Conservation (phyloP, 2,329 filamentous ascomycete species). For the Fusarium miscanthi region DNA sequence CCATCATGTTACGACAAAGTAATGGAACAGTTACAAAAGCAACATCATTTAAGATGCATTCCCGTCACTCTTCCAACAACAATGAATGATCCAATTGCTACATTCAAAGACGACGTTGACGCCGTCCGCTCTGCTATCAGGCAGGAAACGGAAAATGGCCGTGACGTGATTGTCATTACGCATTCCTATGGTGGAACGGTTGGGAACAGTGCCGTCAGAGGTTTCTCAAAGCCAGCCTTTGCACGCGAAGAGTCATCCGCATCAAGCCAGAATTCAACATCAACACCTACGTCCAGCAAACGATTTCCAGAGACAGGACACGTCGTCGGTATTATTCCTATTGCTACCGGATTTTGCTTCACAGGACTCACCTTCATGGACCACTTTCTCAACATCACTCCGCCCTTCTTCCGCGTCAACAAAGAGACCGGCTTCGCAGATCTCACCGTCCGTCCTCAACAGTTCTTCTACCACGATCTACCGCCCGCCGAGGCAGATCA, state of each 20-base stretch:
- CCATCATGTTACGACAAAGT: not conserved
- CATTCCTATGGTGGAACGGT: conserved; percentile 6
- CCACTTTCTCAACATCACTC: not conserved
- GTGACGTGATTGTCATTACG: not conserved
- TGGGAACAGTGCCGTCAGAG: not conserved
- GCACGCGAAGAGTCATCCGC: too few relatives aligned
- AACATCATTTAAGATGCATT: not conserved
- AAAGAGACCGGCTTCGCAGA: not conserved
- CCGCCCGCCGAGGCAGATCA: not conserved
- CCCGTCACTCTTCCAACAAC: not conserved
- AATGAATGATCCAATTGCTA: not conserved
- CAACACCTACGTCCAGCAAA: accelerated
- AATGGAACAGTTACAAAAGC: not conserved
- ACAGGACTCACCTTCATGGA: not conserved
- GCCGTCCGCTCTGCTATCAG: not conserved
- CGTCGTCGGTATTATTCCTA: not conserved
- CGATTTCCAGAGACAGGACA: not conserved
- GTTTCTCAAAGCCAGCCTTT: not conserved
- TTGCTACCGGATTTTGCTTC: not conserved
- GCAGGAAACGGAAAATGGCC: not conserved
- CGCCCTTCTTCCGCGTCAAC: not conserved
- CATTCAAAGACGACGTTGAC: not conserved
- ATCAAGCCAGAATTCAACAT: not conserved
- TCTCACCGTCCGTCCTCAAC: not conserved
- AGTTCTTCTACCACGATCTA: conserved; percentile 1